Base-by-base conservation (phyloP, 2,329 filamentous ascomycete genomes). In the Chaetomiaceae sp. region DNA sequence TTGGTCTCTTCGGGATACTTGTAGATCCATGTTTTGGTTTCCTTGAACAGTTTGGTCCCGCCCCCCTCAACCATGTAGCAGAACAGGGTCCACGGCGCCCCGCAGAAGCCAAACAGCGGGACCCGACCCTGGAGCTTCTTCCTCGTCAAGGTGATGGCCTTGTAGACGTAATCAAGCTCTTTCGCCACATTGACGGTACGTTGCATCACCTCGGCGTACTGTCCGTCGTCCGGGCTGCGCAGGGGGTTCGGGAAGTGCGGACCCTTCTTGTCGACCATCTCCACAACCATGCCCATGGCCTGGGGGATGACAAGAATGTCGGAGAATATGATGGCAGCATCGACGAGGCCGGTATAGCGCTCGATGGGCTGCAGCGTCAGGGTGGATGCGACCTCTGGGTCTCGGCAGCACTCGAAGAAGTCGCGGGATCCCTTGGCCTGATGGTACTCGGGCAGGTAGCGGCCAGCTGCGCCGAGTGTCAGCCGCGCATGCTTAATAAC, bases 31-130 rank as follows among this genome's bases (percentile, higher is more conserved):
- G 86, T 95, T 77, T 98, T 98, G 60, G 81, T 85, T 68, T 95
- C 84, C 50, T 87, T 82, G 70, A 97, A 97, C 62, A 97, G 74
- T 73, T 97, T 97, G 57, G 86, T 94, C 35, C 93, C 93, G 38
- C 93, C 93, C 14, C 93, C 93, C 68, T 98, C 93, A 15, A 97
- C 88, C 93, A 98, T 98, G 72, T 98, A 98, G 72, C 91, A 95
- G 61, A 98, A 78, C 49, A 98, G 69, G 2, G 93, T 98, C 88
- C 93, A 98, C 1, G 93, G 93, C 7, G 93, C 90, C 45, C 93
- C 93, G 60, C 90, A 96, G 72, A 98, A 98, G 29, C 93, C 93
- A 63, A 95, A 94, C 55, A 98, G 70, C 6, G 93, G 93, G 26
- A 98, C 93, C 37, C 89, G 77, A 1, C 93, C 93, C 38, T 83